Evolutionary conservation across 805 yeast species (phyloP), one percentile per base, ranked within the genome.

Genomic region (Ogataea pini): DNA sequence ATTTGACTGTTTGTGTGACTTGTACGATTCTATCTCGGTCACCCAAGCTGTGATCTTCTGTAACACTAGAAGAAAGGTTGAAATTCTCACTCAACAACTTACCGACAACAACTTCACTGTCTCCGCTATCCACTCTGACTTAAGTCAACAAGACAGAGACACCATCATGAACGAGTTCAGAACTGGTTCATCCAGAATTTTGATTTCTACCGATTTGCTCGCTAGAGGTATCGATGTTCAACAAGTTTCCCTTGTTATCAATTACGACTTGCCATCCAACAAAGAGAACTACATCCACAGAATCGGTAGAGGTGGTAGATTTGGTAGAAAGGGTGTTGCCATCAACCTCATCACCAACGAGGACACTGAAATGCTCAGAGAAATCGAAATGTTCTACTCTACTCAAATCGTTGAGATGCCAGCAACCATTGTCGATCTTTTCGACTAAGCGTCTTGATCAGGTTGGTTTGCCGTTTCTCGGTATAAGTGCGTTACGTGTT

Each of bases 181-280:
- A 70, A 77, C 86, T 50, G 99, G 99, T 51, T 82, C 86, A 58
- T 88, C 97, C 46, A 82, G 99, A 68, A 92, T 94, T 43, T 76
- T 94, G 68, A 94, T 94, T 66, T 86, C 97, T 58, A 94, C 99
- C 36, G 99, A 94, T 72, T 86, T 94, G 63, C 87, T 92, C 85
- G 99, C 99, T 43, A 81, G 99, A 72, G 99, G 99, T 67, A 94
- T 92, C 58, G 99, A 92, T 72, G 98, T 92, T 52, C 99, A 92
- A 76, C 98, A 92, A 68, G 97, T 92, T 42, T 91, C 97, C 10
- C 73, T 92, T 58, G 99, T 92, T 51, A 89, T 92, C 64, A 92
- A 92, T 79, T 92, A 88, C 73, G 99, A 92, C 71, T 75, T 92
- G 69, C 98, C 99, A 48, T 70, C 80, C 56, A 90, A 94, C 78